phyloP scores from a whole-genome alignment of 2,329 filamentous ascomycete species.

The Calycina marina region DNA sequence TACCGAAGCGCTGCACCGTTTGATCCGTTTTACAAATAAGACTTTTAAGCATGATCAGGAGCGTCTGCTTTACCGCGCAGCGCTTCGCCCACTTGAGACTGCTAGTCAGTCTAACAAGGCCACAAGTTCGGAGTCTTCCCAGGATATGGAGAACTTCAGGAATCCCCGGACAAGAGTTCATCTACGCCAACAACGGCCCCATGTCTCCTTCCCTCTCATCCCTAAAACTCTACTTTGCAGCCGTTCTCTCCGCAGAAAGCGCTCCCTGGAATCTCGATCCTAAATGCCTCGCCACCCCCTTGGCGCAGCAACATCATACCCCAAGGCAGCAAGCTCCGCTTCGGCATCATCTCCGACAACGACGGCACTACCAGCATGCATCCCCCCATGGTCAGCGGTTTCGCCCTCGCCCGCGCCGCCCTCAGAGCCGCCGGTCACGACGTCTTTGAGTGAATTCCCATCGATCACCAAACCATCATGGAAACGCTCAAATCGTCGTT shows the following conservation, averaged over 20 bases:
- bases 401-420: conserved; percentile 22
- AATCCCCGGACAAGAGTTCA: conserved; percentile 26
- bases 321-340: conserved; percentile 23
- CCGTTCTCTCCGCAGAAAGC: conserved; percentile 21
- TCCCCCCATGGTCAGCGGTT: conserved; percentile 24
- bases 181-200: conserved; percentile 25
- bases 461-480: conserved; percentile 21
- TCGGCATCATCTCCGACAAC: conserved; percentile 24
- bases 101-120: not conserved
- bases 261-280: conserved; percentile 26
- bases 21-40: too few species aligned
- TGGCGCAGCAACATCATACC: conserved; percentile 24
- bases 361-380: conserved; percentile 25
- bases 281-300: conserved; percentile 25
- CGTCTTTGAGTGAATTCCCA: conserved; percentile 23
- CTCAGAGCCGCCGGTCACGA: conserved; percentile 25
- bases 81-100: not conserved
- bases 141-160: conserved; percentile 23
- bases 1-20: too few species aligned
- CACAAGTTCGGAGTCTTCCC: conserved; percentile 25
- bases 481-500: conserved; percentile 19
- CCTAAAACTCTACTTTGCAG: conserved; percentile 24
- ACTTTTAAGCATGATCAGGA: too few species aligned
- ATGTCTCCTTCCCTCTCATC: conserved; percentile 24
- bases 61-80: too few species aligned